These are phyloP conservation scores for Ashbya aceris DNA, from an alignment of 1,139 yeast species.

Conservation along the genomic window DNA sequence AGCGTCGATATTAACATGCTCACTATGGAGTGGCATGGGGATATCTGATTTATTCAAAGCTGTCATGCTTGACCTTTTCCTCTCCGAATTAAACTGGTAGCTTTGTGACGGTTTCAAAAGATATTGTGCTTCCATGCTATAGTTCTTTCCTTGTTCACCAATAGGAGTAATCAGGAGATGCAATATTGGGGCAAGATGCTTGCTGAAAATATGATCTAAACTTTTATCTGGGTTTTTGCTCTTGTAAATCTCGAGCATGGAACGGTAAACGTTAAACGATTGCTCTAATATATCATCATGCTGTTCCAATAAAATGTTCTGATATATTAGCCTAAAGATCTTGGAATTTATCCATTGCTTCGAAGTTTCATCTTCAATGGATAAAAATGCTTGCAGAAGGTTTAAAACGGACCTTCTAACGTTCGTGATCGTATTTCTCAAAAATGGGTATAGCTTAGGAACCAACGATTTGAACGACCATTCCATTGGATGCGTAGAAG, in stretches of 20 bases:
- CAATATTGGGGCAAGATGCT: conserved; percentile 54
- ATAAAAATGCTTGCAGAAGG: conserved; percentile 68
- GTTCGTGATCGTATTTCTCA: conserved; percentile 87
- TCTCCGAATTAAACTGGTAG: conserved; percentile 26
- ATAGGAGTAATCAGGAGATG: conserved; percentile 83
- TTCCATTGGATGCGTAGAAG: conserved; percentile 36
- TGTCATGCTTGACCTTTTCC: conserved; percentile 26
- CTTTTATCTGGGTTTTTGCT: conserved; percentile 31
- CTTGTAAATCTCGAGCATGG: conserved; percentile 42
- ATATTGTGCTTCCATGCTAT: conserved; percentile 66
- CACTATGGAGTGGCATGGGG: conserved; percentile 47
- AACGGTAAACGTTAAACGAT: conserved; percentile 55
- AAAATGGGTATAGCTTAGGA: conserved; percentile 87
- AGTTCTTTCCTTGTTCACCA: conserved; percentile 84
- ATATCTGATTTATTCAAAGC: conserved; percentile 23
- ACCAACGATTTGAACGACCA: conserved; percentile 64
- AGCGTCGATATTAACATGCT: conserved; percentile 78
- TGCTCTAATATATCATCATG: conserved; percentile 60
- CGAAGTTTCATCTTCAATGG: conserved; percentile 54
- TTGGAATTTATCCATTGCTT: conserved; percentile 75
- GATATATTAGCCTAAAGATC: conserved; percentile 67
- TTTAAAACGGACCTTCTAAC: conserved; percentile 84
- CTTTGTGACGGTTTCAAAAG: conserved; percentile 64
- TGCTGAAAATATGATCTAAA: conserved; percentile 41
- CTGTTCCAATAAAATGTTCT: conserved; percentile 83